Conservation (phyloP, 2,329 filamentous ascomycete species). For the Macrophomina pseudophaseolina region DNA sequence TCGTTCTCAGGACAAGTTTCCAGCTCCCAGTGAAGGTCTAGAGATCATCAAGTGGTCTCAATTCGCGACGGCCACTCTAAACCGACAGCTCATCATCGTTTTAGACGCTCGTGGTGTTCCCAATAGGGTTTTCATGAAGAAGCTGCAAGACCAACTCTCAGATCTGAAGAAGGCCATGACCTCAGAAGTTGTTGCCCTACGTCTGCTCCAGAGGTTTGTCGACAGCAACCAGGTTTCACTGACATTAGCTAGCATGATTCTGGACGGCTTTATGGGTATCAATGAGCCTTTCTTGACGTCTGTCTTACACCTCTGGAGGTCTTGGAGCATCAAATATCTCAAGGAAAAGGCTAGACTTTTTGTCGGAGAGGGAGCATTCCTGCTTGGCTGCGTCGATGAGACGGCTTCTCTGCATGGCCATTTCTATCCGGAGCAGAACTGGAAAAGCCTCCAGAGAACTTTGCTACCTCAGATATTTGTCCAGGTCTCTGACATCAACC, state of each 20-base stretch:
- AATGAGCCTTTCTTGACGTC: conserved; percentile 83
- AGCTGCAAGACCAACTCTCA: conserved; percentile 70
- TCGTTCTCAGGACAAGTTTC: conserved; percentile 87
- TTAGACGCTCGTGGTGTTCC: conserved; percentile 77
- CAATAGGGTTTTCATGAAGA: conserved; percentile 67
- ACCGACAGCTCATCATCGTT: conserved; percentile 89
- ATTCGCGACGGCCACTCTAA: conserved; percentile 78
- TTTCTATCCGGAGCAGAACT: conserved; percentile 53
- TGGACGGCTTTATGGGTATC: conserved; percentile 75
- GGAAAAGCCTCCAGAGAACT: conserved; percentile 44
- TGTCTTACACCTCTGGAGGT: conserved; percentile 80
- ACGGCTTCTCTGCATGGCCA: conserved; percentile 76
- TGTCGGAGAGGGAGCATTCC: conserved; percentile 81
- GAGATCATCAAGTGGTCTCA: conserved; percentile 86
- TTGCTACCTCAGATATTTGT: conserved; percentile 84
- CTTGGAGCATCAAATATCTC: conserved; percentile 86
- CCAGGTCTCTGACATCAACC: conserved; percentile 69
- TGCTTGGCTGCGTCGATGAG: conserved; percentile 90
- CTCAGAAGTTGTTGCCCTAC: conserved; percentile 66
- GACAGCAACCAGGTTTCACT: conserved; percentile 86
- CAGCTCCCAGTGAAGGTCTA: conserved; percentile 69
- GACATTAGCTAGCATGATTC: conserved; percentile 74
- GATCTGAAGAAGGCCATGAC: conserved; percentile 73
- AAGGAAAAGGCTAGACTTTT: conserved; percentile 91
- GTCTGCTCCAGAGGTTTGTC: conserved; percentile 73